Evolutionary conservation across 2,329 filamentous ascomycete genomes (phyloP), one percentile per base, ranked within the genome.

Genomic region (Epichloe bromicola): DNA sequence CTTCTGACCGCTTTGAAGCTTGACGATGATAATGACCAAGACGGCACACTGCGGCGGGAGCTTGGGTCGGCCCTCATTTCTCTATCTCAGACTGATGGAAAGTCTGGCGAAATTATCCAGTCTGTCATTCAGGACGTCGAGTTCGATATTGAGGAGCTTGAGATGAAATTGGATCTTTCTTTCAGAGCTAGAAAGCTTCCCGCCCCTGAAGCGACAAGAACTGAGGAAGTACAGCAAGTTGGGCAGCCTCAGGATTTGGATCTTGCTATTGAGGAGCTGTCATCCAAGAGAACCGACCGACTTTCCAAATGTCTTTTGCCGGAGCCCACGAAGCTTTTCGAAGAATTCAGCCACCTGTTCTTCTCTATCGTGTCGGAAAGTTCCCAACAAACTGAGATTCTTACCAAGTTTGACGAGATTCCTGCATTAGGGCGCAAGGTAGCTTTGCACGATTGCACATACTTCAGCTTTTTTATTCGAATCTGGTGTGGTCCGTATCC

Each of bases 401-500:
- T 78, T 8, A 61, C 67, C 50, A 69, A 69, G 50, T 81, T 85
- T 55, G 74, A 83, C 49, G 65, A 74, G 8, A 65, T 74, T 6
- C 70, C 79, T 0, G 70, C 80, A 44, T 67, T 88, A 11, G 70
- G 74, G 48, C 74, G 73, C 36, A 65, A 74, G 26, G 64, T 70
- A 5, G 82, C 80, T 1, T 67, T 78, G 36, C 75, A 78, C 46
- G 74, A 80, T 37, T 77, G 81, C 39, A 79, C 86, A 20, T 89
- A 85, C 59, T 70, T 89, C 51, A 84, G 81, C 15, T 91, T 95
- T 64, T 83, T 91, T 57, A 74, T 84, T 52, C 78, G 83, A 50
- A 78, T 88, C 15, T 89, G 86, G 80, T 86, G 79, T 52, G 82
- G 85, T 0, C 74, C 80, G 1, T 83, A 83, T 60, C 83, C 87